Base-by-base conservation (phyloP, 2,329 filamentous ascomycete genomes). In the Colletotrichum sp. region DNA sequence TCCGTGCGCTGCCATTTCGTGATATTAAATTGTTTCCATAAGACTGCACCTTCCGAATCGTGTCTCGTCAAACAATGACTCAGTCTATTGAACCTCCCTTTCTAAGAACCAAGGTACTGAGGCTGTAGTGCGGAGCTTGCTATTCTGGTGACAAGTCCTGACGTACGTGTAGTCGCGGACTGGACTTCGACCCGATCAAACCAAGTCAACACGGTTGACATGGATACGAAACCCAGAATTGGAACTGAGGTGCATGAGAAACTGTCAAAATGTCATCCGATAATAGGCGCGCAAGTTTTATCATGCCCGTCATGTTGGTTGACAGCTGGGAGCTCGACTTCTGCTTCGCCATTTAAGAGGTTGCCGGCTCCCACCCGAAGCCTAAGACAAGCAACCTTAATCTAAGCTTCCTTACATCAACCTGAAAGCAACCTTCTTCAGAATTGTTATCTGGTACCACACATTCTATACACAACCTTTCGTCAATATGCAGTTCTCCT, bases 381-480 rank as follows among this genome's bases (percentile, higher is more conserved):
- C 5, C 43, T 18, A 52, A 52, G 0, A 52, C n/a, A 2, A 52
- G n/a, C 43, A 22, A 52, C n/a, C 3, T 22, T 13, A 22, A 13
- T 22, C n/a, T 22, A 22, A 22, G 43, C 43, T 52, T 22, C 43
- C 5, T 22, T 13, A 22, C n/a, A 7, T 6, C n/a, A 48, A 22
- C 10, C 43, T n/a, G 0, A 7, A 48, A n/a, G 15, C 43, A 7
- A 0, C 8, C 9, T 48, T 48, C 0, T 12, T 22, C 15, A 48
- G 10, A 48, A 12, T 16, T 48, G 43, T 52, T 52, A 52, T 52
- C 43, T 52, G 43, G 43, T 22, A 52, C 22, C 22, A 22, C 43
- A 52, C n/a, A n/a, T 48, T 0, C 8, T 6, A 10, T 9, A 48
- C 10, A 22, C 3, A 48, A 9, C 1, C n/a, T 22, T 43, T 48